Base-by-base conservation (phyloP, 1,284 basidiomycete species). In the Cryptococcus maquisensis region DNA sequence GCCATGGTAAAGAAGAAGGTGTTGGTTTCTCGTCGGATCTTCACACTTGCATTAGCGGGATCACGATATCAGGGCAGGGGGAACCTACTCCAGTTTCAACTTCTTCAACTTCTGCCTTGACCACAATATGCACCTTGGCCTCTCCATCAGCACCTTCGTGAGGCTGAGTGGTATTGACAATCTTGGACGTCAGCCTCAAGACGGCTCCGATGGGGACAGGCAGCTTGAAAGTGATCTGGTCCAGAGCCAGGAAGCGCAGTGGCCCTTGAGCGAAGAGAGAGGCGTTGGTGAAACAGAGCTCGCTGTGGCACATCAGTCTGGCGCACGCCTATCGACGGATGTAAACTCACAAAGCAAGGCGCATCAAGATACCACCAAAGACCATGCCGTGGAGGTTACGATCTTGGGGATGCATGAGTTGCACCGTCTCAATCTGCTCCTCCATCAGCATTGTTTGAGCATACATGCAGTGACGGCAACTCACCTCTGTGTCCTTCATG, bases 131-230 rank as follows among this genome's bases (percentile, higher is more conserved):
- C 79, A 86, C 67, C 61, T 64, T 68, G 32, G 66, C 73, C 51
- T 66, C 63, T 39, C 68, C 66, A 18, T 67, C 59, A 16, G 52
- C 48, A n/a, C 59, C 66, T 13, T 66, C 61, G 39, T 63, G 52
- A 15, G 69, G 71, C 45, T 52, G 47, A 2, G 72, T 71, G 1
- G 74, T 72, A 49, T 73, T 64, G 21, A 74, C 78, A 35, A 90
- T 81, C 60, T 83, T 81, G 1, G 86, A 86, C 2, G 82, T 83
- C 40, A 90, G 79, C 9, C 84, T 81, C 9, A 90, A 81, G 48
- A 90, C 85, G 0, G 85, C 88, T 5, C 88, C 88, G 49, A 90
- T 88, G 3, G 87, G 85, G 0, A 91, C 88, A 0, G 88, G 87
- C n/a, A 83, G 81, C 45, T 82, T 80, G 77, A 91, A 90, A 2